Evolutionary conservation across 2,329 filamentous ascomycete genomes (phyloP).

Genomic region (Fusarium metavorans): DNA sequence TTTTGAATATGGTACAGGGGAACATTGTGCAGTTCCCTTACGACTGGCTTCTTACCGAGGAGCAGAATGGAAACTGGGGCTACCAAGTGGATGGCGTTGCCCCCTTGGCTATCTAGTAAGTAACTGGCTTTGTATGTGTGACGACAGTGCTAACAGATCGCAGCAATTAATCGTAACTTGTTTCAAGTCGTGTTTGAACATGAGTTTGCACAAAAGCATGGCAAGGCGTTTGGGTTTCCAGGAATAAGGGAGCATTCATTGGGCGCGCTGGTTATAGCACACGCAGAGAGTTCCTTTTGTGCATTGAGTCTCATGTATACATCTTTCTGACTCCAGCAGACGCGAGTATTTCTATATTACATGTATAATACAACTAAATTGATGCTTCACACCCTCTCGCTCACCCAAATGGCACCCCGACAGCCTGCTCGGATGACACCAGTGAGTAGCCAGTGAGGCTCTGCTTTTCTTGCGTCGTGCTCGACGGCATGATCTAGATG

Average conservation of each 20-base stretch:
- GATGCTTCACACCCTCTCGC: slow-evolving; percentile 71
- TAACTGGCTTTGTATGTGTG: slow-evolving; percentile 34
- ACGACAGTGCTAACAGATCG: slow-evolving; percentile 42
- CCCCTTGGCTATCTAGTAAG: slow-evolving; percentile 96
- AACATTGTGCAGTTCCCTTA: slow-evolving; percentile 93
- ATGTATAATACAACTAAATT: slow-evolving; percentile 44
- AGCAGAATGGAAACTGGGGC: slow-evolving; percentile 94
- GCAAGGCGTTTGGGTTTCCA: slow-evolving; percentile 39
- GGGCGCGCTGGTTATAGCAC: slow-evolving; percentile 21
- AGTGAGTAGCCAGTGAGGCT: slow-evolving; percentile 89
- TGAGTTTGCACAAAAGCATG: slow-evolving; percentile 35
- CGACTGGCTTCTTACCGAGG: slow-evolving; percentile 93
- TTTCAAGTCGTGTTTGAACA: slow-evolving; percentile 9
- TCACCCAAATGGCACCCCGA: slow-evolving; percentile 92
- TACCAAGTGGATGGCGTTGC: slow-evolving; percentile 97
- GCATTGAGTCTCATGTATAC: slow-evolving; percentile 28
- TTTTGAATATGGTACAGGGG: slow-evolving; percentile 86
- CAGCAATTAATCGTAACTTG: slow-evolving; percentile 48
- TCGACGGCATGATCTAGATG: slow-evolving; percentile 96
- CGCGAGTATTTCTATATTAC: slow-evolving; percentile 33
- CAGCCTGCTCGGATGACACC: slow-evolving; percentile 91
- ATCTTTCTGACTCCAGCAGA: slow-evolving; percentile 24
- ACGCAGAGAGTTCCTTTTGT: slow-evolving; percentile 24
- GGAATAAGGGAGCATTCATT: slow-evolving; percentile 30
- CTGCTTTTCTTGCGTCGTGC: slow-evolving; percentile 90